phyloP scores from a whole-genome alignment of 768 basidiomycete species.

The Psilocybe subaeruginosa region DNA sequence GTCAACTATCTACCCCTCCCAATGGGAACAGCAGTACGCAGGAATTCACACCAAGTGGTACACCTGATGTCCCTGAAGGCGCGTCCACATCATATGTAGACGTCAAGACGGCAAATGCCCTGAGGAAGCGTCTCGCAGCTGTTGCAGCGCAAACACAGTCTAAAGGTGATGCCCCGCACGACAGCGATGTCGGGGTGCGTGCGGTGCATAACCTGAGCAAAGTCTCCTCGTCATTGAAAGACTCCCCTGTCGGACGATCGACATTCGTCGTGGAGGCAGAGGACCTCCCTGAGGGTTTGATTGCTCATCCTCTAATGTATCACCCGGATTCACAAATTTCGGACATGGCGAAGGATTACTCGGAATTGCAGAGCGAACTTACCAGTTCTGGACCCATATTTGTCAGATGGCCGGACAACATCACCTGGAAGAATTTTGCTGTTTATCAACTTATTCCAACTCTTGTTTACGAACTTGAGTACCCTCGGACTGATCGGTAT shows the following conservation, averaged over 20 bases:
- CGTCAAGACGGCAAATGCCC: constrained; percentile 48
- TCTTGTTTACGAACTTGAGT: constrained; percentile 95
- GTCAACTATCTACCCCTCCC: constrained; percentile 13
- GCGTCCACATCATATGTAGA: constrained; percentile 57
- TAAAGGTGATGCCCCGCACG: constrained; percentile 4
- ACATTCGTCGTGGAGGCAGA: constrained; percentile 16
- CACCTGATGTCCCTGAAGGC: constrained; percentile 47
- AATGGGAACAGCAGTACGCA: constrained; percentile 27
- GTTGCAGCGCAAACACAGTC: constrained; percentile 32
- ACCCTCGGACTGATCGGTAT: constrained; percentile 85
- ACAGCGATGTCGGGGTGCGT: constrained; percentile 8
- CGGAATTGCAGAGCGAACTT: constrained; percentile 78
- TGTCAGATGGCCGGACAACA: constrained; percentile 84
- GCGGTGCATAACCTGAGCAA: constrained; percentile 15
- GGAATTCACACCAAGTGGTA: constrained; percentile 39
- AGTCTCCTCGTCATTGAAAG: background rate
- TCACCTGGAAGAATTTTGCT: constrained; percentile 80
- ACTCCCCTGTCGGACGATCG: background rate
- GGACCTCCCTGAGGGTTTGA: constrained; percentile 18
- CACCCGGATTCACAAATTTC: constrained; percentile 72
- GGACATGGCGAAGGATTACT: constrained; percentile 72
- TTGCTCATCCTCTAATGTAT: constrained; percentile 54
- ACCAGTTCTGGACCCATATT: constrained; percentile 66
- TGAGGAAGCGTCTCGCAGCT: constrained; percentile 60
- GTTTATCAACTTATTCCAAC: constrained; percentile 90